Percentiles rank a stretch among this genome's conserved stretches.
phyloP scores from a whole-genome alignment of 73 alveolate genomes.

The Symbiodinium natans region DNA sequence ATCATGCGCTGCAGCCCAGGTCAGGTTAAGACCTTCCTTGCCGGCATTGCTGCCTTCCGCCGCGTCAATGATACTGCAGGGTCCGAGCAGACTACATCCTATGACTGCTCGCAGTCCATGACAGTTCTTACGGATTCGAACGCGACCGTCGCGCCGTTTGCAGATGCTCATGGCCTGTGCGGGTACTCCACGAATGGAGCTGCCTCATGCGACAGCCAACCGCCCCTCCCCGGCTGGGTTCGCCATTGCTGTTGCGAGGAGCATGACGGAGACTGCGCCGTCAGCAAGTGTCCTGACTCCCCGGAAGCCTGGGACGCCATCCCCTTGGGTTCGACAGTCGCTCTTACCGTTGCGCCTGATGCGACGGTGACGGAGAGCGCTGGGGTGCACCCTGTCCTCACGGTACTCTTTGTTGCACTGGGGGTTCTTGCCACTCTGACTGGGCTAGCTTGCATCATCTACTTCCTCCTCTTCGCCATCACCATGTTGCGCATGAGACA shows the following conservation, averaged over 20 bases:
- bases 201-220: background rate
- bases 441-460: background rate
- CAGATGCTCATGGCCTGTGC: background rate
- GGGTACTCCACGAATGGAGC: background rate
- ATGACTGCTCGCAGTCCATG: background rate
- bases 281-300: background rate
- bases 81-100: background rate
- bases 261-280: background rate
- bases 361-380: too few species aligned
- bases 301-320: too few species aligned
- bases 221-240: background rate
- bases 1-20: background rate
- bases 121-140: background rate
- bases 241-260: constrained; percentile 14
- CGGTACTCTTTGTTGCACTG: too few species aligned
- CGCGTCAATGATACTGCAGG: background rate
- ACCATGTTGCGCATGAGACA: background rate
- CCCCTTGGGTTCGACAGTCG: too few species aligned
- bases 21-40: background rate
- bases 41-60: background rate
- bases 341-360: too few species aligned
- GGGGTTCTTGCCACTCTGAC: too few species aligned
- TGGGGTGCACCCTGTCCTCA: too few species aligned
- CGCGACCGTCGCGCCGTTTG: background rate
- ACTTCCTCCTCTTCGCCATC: background rate